Conservation (phyloP, 306 rosid genomes). For the Senna tora region DNA sequence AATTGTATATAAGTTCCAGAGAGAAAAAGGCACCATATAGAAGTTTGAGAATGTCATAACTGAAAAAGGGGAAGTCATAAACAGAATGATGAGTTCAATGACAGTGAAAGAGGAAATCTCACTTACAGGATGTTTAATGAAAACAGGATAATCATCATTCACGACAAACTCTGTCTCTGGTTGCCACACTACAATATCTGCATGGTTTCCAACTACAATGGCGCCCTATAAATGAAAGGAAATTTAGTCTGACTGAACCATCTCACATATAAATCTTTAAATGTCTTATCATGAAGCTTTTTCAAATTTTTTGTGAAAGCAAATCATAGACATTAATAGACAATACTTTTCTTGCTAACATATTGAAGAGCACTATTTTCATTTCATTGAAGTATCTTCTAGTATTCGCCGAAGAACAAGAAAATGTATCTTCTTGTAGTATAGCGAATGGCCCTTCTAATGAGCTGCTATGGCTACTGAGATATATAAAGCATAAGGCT, state of each 20-base stretch:
- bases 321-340: neutral
- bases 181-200: constrained; percentile 89
- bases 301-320: neutral
- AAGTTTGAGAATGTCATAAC: constrained; percentile 19
- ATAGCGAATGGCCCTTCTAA: constrained; percentile 20
- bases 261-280: neutral
- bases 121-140: constrained; percentile 74
- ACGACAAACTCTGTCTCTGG: constrained; percentile 83
- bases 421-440: neutral
- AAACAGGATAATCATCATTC: constrained; percentile 56
- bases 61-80: neutral
- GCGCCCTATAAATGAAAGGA: constrained; percentile 61
- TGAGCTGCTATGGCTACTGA: neutral
- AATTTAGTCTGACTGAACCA: constrained; percentile 10
- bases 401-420: neutral
- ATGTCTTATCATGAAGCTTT: neutral
- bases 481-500: constrained; percentile 9
- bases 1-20: too few species aligned
- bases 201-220: constrained; percentile 75
- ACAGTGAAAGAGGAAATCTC: constrained; percentile 19
- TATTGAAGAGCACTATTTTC: neutral
- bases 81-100: constrained; percentile 23
- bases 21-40: constrained; percentile 23
- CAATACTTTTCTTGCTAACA: neutral
- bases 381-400: neutral